Percentiles rank a stretch among this genome's conserved stretches.
Conservation (phyloP, 495 filamentous ascomycete genomes). For the Letharia lupina region DNA sequence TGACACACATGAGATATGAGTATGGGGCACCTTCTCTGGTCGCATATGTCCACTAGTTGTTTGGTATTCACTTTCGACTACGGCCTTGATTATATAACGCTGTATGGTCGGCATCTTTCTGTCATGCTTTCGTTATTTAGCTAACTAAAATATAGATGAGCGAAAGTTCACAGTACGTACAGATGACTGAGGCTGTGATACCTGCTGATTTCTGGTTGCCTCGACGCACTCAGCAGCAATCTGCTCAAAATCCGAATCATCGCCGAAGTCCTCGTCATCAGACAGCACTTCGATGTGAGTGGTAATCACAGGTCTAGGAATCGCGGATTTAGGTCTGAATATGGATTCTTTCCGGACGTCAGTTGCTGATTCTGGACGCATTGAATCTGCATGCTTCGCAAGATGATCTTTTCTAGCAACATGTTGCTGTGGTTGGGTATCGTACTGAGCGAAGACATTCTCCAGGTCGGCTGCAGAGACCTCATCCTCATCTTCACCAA, state of each 20-base stretch:
- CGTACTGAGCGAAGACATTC: constrained; percentile 45
- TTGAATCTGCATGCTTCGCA: background rate
- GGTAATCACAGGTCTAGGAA: background rate
- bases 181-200: constrained; percentile 26
- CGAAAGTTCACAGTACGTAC: constrained; percentile 39
- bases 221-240: constrained; percentile 46
- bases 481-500: constrained; percentile 48
- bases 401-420: background rate
- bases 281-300: constrained; percentile 19
- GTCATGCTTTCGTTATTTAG: constrained; percentile 35
- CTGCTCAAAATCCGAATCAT: constrained; percentile 58
- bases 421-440: constrained; percentile 31
- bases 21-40: constrained; percentile 57
- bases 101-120: constrained; percentile 64
- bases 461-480: constrained; percentile 49
- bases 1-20: background rate
- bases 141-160: constrained; percentile 14
- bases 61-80: constrained; percentile 57
- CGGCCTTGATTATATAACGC: constrained; percentile 68
- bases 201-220: constrained; percentile 24
- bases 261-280: constrained; percentile 57
- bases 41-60: constrained; percentile 50
- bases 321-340: constrained; percentile 17
- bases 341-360: background rate
- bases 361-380: background rate